Percentiles rank a stretch among this genome's conserved stretches.
These are phyloP conservation scores for Striga asiatica DNA, from an alignment of 257 asterid species.

Conservation along the genomic window DNA sequence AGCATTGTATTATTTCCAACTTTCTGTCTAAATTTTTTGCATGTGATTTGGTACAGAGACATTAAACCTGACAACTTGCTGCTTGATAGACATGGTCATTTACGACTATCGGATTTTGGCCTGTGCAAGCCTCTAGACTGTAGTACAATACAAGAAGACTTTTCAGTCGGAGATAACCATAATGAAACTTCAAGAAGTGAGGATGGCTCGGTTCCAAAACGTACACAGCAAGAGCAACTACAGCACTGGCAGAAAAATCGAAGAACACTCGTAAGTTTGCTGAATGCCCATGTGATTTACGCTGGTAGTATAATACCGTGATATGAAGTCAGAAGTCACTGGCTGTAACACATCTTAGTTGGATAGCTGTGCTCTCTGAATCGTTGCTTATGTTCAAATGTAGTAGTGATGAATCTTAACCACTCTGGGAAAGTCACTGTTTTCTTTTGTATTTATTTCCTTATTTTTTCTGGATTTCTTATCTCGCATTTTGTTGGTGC, in stretches of 20 bases:
- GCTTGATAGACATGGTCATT: conserved; percentile 84
- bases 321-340: background rate
- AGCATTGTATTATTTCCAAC: conserved; percentile 23
- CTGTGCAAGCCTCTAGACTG: conserved; percentile 96
- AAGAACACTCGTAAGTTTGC: conserved; percentile 78
- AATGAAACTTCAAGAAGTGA: conserved; percentile 37
- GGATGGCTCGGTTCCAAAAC: conserved; percentile 56
- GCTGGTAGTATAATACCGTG: conserved; percentile 5
- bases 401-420: background rate
- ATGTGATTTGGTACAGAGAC: conserved; percentile 51
- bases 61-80: conserved; percentile 94
- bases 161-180: conserved; percentile 45
- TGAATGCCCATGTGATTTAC: background rate
- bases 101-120: conserved; percentile 92
- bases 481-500: conserved; percentile 23
- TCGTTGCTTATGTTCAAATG: conserved; percentile 13
- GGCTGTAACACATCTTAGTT: conserved; percentile 1
- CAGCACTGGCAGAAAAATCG: conserved; percentile 98
- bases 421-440: conserved; percentile 3
- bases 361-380: conserved; percentile 9
- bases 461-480: background rate
- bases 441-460: too few relatives aligned
- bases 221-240: conserved; percentile 91
- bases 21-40: background rate
- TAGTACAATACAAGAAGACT: conserved; percentile 77